Evolutionary conservation across 129 eudicot genomes (phyloP), one percentile per base, ranked within the genome.

Genomic region (Helianthus annuus): DNA sequence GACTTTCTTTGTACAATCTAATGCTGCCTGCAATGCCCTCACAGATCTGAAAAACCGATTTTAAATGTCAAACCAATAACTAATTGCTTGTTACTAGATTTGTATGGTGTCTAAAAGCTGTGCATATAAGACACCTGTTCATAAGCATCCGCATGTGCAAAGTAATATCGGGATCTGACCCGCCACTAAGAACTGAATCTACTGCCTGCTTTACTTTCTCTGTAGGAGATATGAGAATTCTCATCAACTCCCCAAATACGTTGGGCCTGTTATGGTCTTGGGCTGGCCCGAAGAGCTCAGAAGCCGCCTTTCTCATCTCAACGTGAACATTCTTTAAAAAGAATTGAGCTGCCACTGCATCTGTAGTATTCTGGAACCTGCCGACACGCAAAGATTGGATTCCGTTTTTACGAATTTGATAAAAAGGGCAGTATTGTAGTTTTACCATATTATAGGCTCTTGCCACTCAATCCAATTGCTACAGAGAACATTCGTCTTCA

Each of bases 121-220:
- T 62, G 73, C 48, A 72, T 10, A 40, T 34, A 62, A 38, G 17
- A 13, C 72, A 92, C 98, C 95, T 85, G 84, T 86, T 92, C 96
- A 81, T 92, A 64, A 92, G 88, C 98, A 92, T 92, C 61, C 98
- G 83, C 98, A 89, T 89, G 79, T 92, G 98, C 82, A 92, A 68
- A 19, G 91, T 77, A 79, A 92, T 87, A 83, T 92, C 95, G 61
- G 98, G 98, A 67, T 86, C 89, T 9, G n/a, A 62, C 48, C 83
- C 85, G n/a, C 82, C 89, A 53, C 76, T 62, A 68, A 92, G 85
- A 79, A 88, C 91, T 49, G 85, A 83, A 27, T 85, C 78, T 12
- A 92, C 95, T 8, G 95, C 96, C 70, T 48, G 75, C 62, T 87
- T 83, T 57, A 92, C 81, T 78, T 75, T 73, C 36, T 79, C 79